These are phyloP conservation scores for Nakazawaea wyomingensis DNA, from an alignment of 805 yeast species.

Conservation along the genomic window DNA sequence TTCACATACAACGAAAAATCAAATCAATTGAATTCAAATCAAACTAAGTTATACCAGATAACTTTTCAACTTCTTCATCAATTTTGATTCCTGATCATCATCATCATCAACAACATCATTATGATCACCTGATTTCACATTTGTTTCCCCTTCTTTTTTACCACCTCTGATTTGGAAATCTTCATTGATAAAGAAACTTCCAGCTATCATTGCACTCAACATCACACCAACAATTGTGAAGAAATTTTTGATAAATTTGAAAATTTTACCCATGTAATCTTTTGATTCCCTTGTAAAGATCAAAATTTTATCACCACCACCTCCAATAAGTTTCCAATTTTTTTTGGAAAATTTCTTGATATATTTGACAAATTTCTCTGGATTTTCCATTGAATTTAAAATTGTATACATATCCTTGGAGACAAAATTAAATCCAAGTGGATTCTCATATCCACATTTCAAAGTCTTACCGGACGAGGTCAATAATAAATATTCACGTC, in stretches of 20 bases:
- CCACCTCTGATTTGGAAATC: background rate
- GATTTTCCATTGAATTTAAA: conserved; percentile 34
- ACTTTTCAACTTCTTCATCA: background rate
- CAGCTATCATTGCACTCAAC: conserved; percentile 19
- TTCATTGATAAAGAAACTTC: conserved; percentile 24
- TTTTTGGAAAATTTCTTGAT: conserved; percentile 38
- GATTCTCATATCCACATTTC: conserved; percentile 27
- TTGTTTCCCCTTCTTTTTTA: no score
- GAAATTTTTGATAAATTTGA: conserved; percentile 18
- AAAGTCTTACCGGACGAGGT: conserved; percentile 30
- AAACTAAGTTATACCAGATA: background rate
- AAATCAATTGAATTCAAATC: no score
- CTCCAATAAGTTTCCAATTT: conserved; percentile 54
- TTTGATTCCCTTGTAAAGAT: conserved; percentile 33
- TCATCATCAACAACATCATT: no score
- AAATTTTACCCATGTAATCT: background rate
- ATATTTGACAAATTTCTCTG: conserved; percentile 28
- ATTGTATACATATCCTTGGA: conserved; percentile 38
- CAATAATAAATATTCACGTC: conserved; percentile 18
- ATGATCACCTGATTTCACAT: no score
- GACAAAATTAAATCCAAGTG: conserved; percentile 31
- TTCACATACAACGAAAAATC: no score
- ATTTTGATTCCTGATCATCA: background rate
- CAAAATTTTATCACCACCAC: conserved; percentile 33
- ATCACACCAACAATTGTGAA: conserved; percentile 27